A percentile compares a stretch with the other conserved stretches of the same genome.
phyloP scores from a whole-genome alignment of 2,329 filamentous ascomycete species.

The Cadophora sp. region DNA sequence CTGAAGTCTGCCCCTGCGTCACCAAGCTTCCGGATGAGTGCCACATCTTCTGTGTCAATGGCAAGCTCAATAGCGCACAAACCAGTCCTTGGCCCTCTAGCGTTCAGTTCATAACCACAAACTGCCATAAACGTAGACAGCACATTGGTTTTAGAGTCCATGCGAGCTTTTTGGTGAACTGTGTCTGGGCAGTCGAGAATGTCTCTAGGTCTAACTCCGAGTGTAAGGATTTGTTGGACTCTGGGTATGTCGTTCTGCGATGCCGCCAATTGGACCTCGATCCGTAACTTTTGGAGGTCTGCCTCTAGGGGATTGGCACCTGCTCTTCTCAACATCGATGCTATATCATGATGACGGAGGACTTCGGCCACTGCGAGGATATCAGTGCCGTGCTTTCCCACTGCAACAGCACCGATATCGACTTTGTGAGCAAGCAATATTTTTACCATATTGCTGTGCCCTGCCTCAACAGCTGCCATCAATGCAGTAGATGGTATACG shows the following conservation, averaged over 20 bases:
- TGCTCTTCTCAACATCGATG: not conserved
- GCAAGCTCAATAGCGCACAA: not conserved
- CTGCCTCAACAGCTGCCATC: conserved; percentile 6
- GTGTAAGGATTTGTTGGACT: not conserved
- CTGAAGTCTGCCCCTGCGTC: conserved; percentile 2
- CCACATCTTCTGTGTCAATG: not conserved
- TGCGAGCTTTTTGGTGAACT: not conserved
- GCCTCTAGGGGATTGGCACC: not conserved
- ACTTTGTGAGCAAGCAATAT: not conserved
- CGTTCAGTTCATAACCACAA: not conserved
- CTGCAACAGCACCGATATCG: not conserved
- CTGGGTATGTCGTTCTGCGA: not conserved
- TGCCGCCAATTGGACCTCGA: not conserved
- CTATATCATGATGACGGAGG: not conserved
- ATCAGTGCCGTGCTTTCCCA: not conserved
- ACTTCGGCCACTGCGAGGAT: not conserved
- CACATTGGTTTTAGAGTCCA: not conserved
- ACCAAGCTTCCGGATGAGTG: not conserved
- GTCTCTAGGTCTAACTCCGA: not conserved
- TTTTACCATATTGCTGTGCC: not conserved
- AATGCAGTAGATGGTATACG: not conserved
- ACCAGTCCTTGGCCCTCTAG: not conserved
- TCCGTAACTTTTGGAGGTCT: not conserved
- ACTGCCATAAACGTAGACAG: not conserved
- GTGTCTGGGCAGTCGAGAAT: not conserved